Evolutionary conservation across 208 protist genomes (phyloP), one percentile per base, ranked within the genome.

Genomic region (Willaertia magna): DNA sequence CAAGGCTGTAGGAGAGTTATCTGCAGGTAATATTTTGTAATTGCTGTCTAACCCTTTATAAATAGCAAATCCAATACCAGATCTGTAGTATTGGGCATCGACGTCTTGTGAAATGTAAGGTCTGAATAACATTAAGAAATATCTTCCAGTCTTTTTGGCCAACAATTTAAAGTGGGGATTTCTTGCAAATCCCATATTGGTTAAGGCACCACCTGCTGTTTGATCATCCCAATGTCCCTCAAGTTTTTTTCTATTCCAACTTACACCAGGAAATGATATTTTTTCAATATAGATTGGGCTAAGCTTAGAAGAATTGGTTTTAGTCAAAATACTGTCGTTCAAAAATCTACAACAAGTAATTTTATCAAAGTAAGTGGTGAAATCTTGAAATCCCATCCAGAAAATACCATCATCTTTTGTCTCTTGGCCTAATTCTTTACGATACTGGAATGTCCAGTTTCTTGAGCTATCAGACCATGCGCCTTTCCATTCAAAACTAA

Each of bases 51-150:
- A 39, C 18, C 76, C 76, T n/a, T 51, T 47, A 20, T 81, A 40
- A 52, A 81, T n/a, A 39, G 76, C 22, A 40, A 81, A 81, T 2
- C 76, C 76, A 81, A 81, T 81, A 40, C 43, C 76, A 39, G 43
- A 39, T 81, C 76, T 47, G n/a, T 81, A 81, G 44, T 81, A 81
- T 51, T 81, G 76, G 16, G 76, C 76, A 81, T 81, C 76, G 6
- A 43, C 76, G 51, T 81, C 76, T 20, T 30, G 18, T 30, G 43
- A 40, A 1, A 81, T 11, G 22, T 47, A 40, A 40, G 76, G 43
- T 52, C 76, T 49, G 12, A 12, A 42, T 39, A 81, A 51, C 1
- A 81, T 81, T 4, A 81, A 39, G 76, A 81, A 81, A 4, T 39
- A 47, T 39, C 76, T 47, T 51, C 76, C 44, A 51, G 11, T 47